A percentile compares a stretch with the other conserved stretches of the same genome.
These are phyloP conservation scores for Pythium sukuiense DNA, from an alignment of 352 stramenopile species.

Conservation along the genomic window DNA sequence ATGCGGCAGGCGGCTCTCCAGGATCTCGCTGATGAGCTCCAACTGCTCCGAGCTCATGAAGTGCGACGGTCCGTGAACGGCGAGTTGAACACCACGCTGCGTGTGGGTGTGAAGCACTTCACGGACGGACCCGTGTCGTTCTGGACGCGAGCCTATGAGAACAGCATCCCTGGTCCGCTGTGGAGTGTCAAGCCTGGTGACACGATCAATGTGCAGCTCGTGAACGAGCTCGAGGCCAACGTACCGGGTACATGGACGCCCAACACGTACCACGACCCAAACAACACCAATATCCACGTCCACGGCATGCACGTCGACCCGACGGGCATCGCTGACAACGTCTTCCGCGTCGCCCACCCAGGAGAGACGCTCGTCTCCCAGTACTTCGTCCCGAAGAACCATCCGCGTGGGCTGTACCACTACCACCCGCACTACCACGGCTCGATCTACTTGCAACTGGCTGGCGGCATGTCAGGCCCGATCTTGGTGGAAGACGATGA, in stretches of 20 bases:
- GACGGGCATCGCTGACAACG: conserved; percentile 75
- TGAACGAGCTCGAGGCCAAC: conserved; percentile 59
- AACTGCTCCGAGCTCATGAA: conserved; percentile 36
- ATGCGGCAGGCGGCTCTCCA: conserved; percentile 6
- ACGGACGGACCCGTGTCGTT: conserved; percentile 61
- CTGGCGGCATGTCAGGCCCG: conserved; percentile 68
- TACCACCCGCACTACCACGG: conserved; percentile 87
- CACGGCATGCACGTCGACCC: conserved; percentile 84
- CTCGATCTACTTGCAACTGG: conserved; percentile 72
- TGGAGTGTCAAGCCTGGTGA: conserved; percentile 67
- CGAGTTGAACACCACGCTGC: conserved; percentile 63
- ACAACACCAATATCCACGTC: conserved; percentile 81
- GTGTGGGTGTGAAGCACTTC: conserved; percentile 43
- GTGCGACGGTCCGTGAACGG: conserved; percentile 44
- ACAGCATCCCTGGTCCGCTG: conserved; percentile 53
- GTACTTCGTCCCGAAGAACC: conserved; percentile 56
- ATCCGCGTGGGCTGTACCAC: conserved; percentile 75
- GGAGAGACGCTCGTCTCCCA: conserved; percentile 51
- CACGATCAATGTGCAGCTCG: conserved; percentile 52
- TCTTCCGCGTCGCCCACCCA: conserved; percentile 56
- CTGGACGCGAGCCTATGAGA: conserved; percentile 69
- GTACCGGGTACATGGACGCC: conserved; percentile 33
- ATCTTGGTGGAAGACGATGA: conserved; percentile 67
- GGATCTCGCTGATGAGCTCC: conserved; percentile 38
- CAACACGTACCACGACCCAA: conserved; percentile 71